Evolutionary conservation across 306 rosid genomes (phyloP), one percentile per base, ranked within the genome.

Genomic region (Elaeagnus macrophylla): DNA sequence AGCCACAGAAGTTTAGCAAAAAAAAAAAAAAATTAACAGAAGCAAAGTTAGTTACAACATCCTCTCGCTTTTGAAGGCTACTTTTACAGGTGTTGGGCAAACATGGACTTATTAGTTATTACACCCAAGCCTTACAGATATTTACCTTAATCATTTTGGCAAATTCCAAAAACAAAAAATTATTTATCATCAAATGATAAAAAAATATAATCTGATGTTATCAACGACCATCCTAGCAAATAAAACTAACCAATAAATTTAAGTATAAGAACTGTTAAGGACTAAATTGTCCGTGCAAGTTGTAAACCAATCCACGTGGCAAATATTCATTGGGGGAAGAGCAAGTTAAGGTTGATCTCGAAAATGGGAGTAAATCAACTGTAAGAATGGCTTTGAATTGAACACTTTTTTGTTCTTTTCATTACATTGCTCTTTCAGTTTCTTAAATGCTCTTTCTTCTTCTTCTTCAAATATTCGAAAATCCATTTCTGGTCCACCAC

Each of bases 401-500:
- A 35, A 48, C 51, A 15, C 18, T 6, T 59, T 63, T 57, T 65
- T 64, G 53, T 53, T 60, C 67, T 72, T 49, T 68, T 51, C 69
- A 25, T 25, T 25, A 25, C 32, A 25, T 25, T 53, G 54, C 37
- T 12, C 58, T 61, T 56, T 13, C 17, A 47, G 52, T 45, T 12
- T 42, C 32, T 19, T 54, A 38, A 19, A 48, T 65, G 53, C 45
- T 20, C 60, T 53, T 50, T 37, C 56, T 54, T 55, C 66, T 57
- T 68, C 42, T 64, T 59, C 74, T 80, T 82, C 77, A 85, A 85
- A 83, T 95, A 89, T 89, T 89, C 97, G 81, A 25, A 25, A 25
- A 61, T 84, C 75, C 60, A 73, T 69, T 77, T 51, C 67, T 64
- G 81, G 95, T 82, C 84, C 84, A 80, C 94, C 90, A 73, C 84